Evolutionary conservation across 352 stramenopile species (phyloP), one percentile per base, ranked within the genome.

Genomic region (Globisporangium heterothallicum): DNA sequence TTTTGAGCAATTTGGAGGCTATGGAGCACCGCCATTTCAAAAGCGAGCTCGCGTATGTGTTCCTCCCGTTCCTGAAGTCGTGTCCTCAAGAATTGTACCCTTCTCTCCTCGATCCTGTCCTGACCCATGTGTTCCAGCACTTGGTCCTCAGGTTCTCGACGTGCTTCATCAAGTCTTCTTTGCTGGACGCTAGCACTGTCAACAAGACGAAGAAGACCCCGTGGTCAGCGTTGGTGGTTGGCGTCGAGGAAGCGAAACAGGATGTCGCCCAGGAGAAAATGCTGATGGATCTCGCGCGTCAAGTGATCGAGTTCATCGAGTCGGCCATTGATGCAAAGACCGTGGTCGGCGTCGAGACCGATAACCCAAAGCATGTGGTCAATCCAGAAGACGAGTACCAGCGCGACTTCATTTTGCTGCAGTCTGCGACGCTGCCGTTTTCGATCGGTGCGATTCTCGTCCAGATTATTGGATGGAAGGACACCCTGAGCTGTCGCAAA

Each of bases 1-100:
- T 89, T 24, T 56, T 88, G n/a, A 75, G 61, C 43, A 63, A 88
- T 43, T 22, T 92, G 35, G 56, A 84, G 8, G 49, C 69, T 40
- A 78, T 92, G 70, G 80, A 92, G 32, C 80, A 92, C 45, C 80
- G 78, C 26, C 78, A 89, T 49, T 58, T 88, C 38, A 92, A 92
- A 53, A 67, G 63, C 21, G 51, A 64, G 27, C 48, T 92, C 4
- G 75, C 80, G n/a, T 88, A 78, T 29, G 78, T 92, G 27, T 84
- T 74, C 38, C 46, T 89, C 43, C 74, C 78, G 9, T 89, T 92
- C 43, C 42, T 89, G 34, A 88, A 89, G 59, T 63, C 68, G 14
- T 89, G 78, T 42, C 80, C 80, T 0, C 58, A 59, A n/a, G 69
- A 75, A 32, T 47, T 84, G 43, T 87, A 84, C 42, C 49, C 66